Base-by-base conservation (phyloP, 257 asterid species). In the Solanum megistacrolobum region DNA sequence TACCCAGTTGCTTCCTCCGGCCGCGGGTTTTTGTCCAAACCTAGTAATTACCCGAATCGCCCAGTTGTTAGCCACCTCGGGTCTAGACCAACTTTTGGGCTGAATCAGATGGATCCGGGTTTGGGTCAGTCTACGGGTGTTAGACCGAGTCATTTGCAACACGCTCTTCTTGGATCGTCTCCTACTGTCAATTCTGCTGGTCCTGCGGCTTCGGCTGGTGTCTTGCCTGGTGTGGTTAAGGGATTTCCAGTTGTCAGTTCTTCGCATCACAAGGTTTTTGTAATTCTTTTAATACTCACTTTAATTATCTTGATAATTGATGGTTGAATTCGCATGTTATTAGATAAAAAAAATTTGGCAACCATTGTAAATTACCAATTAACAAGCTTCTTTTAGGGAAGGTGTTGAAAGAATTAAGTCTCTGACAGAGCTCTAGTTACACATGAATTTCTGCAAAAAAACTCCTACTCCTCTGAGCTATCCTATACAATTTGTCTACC, bases 1-100 rank as follows among this genome's bases (percentile, higher is more conserved):
- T 93, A 96, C 87, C 97, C 97, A 0, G 91, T 94, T 9, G 93
- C 95, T 73, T 91, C 94, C 32, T 92, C 96, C 31, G 98, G 98
- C 20, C 94, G 95, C 2, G 98, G 97, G 2, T 91, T 89, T 81
- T 87, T 94, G 76, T 48, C 93, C n/a, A 89, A 93, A 83, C 96
- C 88, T 34, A 72, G 62, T 66, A 89, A 78, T 87, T 90, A 48
- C 68, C 48, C 76, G 34, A 55, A 89, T 82, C 94, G 87, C 20
- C 90, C 90, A 76, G 93, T 41, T 34, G 89, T 66, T 76, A 83
- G 71, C 81, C n/a, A 79, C 43, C 89, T 91, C 60, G 41, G 92
- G 43, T 65, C 89, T 46, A 89, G 94, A 34, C 94, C 96, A 34
- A 90, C 92, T 20, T 91, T 89, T 74, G 92, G 92, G 90, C 85